phyloP scores from a whole-genome alignment of 2,329 filamentous ascomycete genomes.

The Pseudogymnoascus sp. region DNA sequence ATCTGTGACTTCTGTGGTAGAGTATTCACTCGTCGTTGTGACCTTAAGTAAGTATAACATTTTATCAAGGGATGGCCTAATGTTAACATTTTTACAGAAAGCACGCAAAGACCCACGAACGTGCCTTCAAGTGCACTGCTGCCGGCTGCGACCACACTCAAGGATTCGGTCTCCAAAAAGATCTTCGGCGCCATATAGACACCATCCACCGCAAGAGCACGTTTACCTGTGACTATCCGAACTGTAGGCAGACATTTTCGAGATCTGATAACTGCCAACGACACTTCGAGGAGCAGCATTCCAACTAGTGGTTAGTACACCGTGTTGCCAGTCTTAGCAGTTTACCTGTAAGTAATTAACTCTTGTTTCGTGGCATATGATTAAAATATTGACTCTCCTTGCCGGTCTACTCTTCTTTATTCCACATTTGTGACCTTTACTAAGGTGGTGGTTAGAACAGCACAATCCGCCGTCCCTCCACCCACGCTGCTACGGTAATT shows the following conservation, averaged over 20 bases:
- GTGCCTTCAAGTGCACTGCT: conserved; percentile 14
- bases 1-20: neutral
- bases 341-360: too few species aligned
- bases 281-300: conserved; percentile 17
- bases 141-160: conserved; percentile 10
- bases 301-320: too few species aligned
- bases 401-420: too few species aligned
- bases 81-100: conserved; percentile 10
- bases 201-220: conserved; percentile 18
- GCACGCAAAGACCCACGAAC: conserved; percentile 14
- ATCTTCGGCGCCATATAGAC: conserved; percentile 16
- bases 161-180: conserved; percentile 16
- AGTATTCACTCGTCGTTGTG: neutral
- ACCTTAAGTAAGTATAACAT: neutral
- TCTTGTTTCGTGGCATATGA: too few species aligned
- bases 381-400: too few species aligned
- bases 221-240: conserved; percentile 14
- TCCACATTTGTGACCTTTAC: too few species aligned
- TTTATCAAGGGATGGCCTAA: neutral
- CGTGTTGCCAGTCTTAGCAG: too few species aligned
- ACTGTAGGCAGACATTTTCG: conserved; percentile 16
- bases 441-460: too few species aligned
- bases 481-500: too few species aligned
- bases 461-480: too few species aligned
- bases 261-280: conserved; percentile 17